These are phyloP conservation scores for Chlamydomonas urium DNA, from an alignment of 139 green algal species.

Conservation along the genomic window DNA sequence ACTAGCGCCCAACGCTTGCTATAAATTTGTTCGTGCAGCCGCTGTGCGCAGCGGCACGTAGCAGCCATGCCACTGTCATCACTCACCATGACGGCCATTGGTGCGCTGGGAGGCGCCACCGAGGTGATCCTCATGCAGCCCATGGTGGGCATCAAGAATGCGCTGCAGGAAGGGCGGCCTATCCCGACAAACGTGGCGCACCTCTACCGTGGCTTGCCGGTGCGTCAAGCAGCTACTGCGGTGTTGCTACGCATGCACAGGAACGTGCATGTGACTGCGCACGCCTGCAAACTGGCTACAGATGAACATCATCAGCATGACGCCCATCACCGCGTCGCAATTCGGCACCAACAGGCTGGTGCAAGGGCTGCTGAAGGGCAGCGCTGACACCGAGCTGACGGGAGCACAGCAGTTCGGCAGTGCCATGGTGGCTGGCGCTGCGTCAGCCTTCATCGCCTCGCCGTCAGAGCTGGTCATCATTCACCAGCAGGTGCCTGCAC, in stretches of 20 bases:
- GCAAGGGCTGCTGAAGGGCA: constrained; percentile 28
- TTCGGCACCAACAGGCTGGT: constrained; percentile 75
- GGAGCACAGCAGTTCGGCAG: constrained; percentile 28
- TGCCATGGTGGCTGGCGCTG: constrained; percentile 51
- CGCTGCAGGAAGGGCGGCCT: constrained; percentile 71
- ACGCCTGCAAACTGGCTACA: constrained; percentile 19
- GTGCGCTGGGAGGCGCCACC: no score
- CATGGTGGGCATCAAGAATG: constrained; percentile 87
- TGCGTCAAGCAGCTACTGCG: neutral
- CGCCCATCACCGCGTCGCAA: constrained; percentile 86
- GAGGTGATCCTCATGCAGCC: constrained; percentile 81
- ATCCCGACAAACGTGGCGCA: constrained; percentile 52
- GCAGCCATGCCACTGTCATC: no score
- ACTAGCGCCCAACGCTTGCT: no score
- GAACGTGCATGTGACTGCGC: neutral
- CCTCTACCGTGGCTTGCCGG: constrained; percentile 78
- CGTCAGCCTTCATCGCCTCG: constrained; percentile 62
- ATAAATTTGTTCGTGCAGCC: no score
- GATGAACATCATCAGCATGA: constrained; percentile 80
- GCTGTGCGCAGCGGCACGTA: no score
- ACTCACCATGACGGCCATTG: no score
- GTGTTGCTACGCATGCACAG: neutral
- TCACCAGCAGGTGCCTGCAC: constrained; percentile 69
- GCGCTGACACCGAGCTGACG: constrained; percentile 21
- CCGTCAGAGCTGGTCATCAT: constrained; percentile 88